Percentiles rank a stretch among this genome's conserved stretches.
Conservation (phyloP, 306 rosid genomes). For the Vigna hirtella region DNA sequence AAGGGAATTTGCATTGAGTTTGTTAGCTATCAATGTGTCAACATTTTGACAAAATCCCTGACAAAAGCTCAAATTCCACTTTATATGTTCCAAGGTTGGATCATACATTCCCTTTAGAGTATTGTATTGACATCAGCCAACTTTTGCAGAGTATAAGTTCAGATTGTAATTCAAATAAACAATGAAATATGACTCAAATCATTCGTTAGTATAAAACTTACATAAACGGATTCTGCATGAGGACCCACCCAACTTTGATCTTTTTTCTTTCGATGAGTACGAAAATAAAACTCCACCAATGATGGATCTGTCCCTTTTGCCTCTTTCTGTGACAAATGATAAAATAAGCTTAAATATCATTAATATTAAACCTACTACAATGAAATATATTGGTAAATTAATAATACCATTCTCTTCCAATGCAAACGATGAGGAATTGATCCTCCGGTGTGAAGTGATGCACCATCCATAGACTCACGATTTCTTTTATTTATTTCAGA, state of each 20-base stretch:
- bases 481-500: slow-evolving; percentile 23
- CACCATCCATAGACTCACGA: slow-evolving; percentile 25
- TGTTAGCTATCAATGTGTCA: no score
- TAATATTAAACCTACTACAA: neutral
- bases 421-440: slow-evolving; percentile 41
- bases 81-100: no score
- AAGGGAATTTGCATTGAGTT: no score
- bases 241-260: slow-evolving; percentile 35
- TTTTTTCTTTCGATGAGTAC: slow-evolving; percentile 27
- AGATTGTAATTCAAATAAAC: neutral
- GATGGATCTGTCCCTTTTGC: slow-evolving; percentile 35
- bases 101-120: no score
- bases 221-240: neutral
- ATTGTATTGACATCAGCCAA: neutral
- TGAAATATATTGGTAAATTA: neutral
- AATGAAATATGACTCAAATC: neutral
- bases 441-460: slow-evolving; percentile 36
- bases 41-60: no score
- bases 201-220: slow-evolving; percentile 21
- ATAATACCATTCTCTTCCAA: slow-evolving; percentile 39
- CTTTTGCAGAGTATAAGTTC: neutral
- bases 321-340: slow-evolving; percentile 15
- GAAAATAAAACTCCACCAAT: slow-evolving; percentile 37
- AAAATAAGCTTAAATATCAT: neutral
- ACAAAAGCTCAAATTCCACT: no score